These are phyloP conservation scores for Blastomyces parvus DNA, from an alignment of 2,329 filamentous ascomycete genomes.

Conservation along the genomic window DNA sequence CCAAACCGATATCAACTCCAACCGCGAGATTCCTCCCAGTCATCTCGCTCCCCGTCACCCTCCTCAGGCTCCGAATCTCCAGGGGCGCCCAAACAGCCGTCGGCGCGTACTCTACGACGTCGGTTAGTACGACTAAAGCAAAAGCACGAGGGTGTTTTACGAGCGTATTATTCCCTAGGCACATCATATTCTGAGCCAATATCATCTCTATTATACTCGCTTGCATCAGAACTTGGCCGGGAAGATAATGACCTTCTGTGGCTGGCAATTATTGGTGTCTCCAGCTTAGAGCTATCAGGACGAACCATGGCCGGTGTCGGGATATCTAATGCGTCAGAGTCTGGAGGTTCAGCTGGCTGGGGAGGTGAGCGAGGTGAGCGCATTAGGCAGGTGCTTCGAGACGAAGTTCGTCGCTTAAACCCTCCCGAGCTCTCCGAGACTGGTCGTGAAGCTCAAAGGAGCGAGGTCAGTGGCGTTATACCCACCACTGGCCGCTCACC, in stretches of 20 bases:
- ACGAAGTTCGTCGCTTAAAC: constrained; percentile 89
- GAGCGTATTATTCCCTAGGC: constrained; percentile 76
- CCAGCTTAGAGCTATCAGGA: constrained; percentile 86
- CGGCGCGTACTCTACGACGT: constrained; percentile 60
- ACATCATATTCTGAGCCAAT: constrained; percentile 91
- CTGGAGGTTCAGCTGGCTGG: constrained; percentile 58
- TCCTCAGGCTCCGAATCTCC: constrained; percentile 33
- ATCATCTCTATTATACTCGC: constrained; percentile 84
- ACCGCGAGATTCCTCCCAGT: constrained; percentile 36
- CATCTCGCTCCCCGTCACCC: constrained; percentile 38
- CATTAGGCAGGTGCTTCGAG: constrained; percentile 74
- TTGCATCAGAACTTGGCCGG: constrained; percentile 87
- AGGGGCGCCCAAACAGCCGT: constrained; percentile 49
- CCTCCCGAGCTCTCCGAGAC: constrained; percentile 56
- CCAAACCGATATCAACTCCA: constrained; percentile 33
- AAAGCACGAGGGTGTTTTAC: constrained; percentile 66
- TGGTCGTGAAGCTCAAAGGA: constrained; percentile 51
- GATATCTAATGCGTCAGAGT: constrained; percentile 46
- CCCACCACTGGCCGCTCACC: constrained; percentile 80
- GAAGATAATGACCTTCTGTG: constrained; percentile 96
- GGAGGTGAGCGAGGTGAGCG: constrained; percentile 71
- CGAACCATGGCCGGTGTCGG: constrained; percentile 73
- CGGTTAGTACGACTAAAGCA: constrained; percentile 64
- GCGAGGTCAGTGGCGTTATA: constrained; percentile 69
- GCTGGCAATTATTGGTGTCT: constrained; percentile 88